These are phyloP conservation scores for Phytophthora megakarya DNA, from an alignment of 352 stramenopile genomes.

Conservation along the genomic window DNA sequence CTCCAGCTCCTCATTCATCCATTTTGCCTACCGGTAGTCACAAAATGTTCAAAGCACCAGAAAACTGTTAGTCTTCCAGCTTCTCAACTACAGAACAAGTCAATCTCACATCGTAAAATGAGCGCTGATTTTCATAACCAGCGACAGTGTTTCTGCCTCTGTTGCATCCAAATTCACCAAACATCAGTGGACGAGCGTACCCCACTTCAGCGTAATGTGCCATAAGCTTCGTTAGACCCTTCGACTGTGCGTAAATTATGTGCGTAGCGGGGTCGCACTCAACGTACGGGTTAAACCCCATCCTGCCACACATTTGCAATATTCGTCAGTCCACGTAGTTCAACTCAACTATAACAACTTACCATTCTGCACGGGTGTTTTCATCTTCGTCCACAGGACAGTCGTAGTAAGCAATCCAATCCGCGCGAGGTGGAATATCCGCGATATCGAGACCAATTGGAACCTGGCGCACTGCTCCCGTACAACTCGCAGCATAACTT, in stretches of 20 bases:
- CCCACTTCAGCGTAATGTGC: conserved; percentile 50
- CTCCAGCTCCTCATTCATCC: conserved; percentile 73
- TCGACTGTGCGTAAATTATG: conserved; percentile 57
- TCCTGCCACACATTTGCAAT: conserved; percentile 18
- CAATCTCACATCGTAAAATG: conserved; percentile 56
- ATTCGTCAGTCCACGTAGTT: too few species aligned
- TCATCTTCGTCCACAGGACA: conserved; percentile 60
- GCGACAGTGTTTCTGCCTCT: conserved; percentile 67
- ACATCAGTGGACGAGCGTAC: conserved; percentile 66
- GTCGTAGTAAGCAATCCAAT: conserved; percentile 72
- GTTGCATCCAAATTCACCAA: conserved; percentile 82
- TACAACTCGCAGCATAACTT: conserved; percentile 56
- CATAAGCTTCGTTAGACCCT: conserved; percentile 63
- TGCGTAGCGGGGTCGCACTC: conserved; percentile 64
- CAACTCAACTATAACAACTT: too few species aligned
- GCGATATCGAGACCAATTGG: conserved; percentile 68
- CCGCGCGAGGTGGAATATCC: conserved; percentile 53
- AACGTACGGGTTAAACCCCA: conserved; percentile 74
- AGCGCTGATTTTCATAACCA: conserved; percentile 70
- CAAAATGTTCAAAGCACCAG: neutral
- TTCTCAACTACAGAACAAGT: neutral
- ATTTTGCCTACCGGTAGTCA: conserved; percentile 56
- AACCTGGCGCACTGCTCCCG: conserved; percentile 46
- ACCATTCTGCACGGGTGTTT: conserved; percentile 61
- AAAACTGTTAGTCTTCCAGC: too few species aligned